phyloP scores from a whole-genome alignment of 208 protist genomes.

The Leishmania major region DNA sequence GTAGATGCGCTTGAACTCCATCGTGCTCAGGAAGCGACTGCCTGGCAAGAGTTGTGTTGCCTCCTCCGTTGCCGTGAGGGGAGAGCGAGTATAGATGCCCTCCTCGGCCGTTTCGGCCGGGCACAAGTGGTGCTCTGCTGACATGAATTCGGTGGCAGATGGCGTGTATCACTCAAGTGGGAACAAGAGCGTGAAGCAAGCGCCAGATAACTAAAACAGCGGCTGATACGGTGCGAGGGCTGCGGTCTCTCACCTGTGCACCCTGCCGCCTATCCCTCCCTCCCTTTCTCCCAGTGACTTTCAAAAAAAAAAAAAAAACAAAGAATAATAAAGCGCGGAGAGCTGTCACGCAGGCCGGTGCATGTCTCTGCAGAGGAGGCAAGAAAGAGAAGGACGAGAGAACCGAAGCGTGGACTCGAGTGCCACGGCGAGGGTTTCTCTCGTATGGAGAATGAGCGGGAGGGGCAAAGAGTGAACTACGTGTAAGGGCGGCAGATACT shows the following conservation, averaged over 20 bases:
- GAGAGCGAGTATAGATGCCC: conserved; percentile 30
- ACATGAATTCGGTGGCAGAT: not conserved
- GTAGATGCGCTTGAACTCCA: conserved; percentile 56
- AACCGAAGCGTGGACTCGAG: not conserved
- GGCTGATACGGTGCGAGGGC: not conserved
- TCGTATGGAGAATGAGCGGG: not conserved
- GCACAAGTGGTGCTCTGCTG: not conserved
- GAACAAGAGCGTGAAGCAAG: not conserved
- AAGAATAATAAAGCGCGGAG: not conserved
- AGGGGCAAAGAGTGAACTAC: not conserved
- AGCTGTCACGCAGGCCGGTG: not conserved
- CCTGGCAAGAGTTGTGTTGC: conserved; percentile 4
- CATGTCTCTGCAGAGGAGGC: not conserved
- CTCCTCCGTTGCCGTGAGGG: conserved; percentile 21
- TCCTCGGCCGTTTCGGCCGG: not conserved
- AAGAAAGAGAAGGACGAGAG: not conserved
- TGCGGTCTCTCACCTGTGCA: not conserved
- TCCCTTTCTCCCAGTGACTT: not conserved
- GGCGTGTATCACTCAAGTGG: not conserved
- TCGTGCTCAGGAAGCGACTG: conserved; percentile 47
- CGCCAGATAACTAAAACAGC: not conserved
- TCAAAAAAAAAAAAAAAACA: not conserved
- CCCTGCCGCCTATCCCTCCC: not conserved
- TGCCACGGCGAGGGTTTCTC: not conserved
- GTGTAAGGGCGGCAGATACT: not conserved